These are phyloP conservation scores for Trichosporon ovoides DNA, from an alignment of 1,284 basidiomycete genomes.

Conservation along the genomic window DNA sequence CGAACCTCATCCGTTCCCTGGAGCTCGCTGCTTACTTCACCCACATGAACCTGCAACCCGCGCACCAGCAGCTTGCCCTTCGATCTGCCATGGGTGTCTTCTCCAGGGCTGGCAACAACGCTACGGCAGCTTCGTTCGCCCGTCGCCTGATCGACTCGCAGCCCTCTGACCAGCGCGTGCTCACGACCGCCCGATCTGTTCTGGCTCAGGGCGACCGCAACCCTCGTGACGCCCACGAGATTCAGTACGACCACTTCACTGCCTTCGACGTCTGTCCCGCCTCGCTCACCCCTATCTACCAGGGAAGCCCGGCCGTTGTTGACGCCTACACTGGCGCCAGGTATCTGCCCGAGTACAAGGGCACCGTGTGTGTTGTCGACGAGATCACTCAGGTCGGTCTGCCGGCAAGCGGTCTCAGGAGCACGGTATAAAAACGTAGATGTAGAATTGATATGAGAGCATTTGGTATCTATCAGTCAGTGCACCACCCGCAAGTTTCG, in stretches of 20 bases:
- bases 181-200: slow-evolving; percentile 69
- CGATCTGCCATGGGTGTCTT: slow-evolving; percentile 88
- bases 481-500: too few species aligned
- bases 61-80: slow-evolving; percentile 85
- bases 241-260: slow-evolving; percentile 91
- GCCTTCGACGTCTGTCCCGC: slow-evolving; percentile 92
- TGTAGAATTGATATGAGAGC: slow-evolving; percentile 7
- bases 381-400: slow-evolving; percentile 46
- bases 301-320: slow-evolving; percentile 70
- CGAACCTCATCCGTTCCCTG: slow-evolving; percentile 71
- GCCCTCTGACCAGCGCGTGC: slow-evolving; percentile 73
- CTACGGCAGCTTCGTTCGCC: slow-evolving; percentile 88
- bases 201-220: slow-evolving; percentile 91
- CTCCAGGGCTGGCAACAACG: slow-evolving; percentile 87
- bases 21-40: slow-evolving; percentile 98
- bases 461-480: too few species aligned
- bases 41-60: slow-evolving; percentile 79
- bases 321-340: slow-evolving; percentile 89
- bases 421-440: slow-evolving; percentile 9
- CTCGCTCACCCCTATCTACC: slow-evolving; percentile 89
- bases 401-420: slow-evolving; percentile 44
- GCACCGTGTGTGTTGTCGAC: slow-evolving; percentile 54
- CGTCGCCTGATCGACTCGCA: slow-evolving; percentile 80
- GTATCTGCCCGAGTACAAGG: slow-evolving; percentile 83
- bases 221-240: slow-evolving; percentile 86